These are phyloP conservation scores for Aspergillus leporis DNA, from an alignment of 495 filamentous ascomycete genomes.

Conservation along the genomic window DNA sequence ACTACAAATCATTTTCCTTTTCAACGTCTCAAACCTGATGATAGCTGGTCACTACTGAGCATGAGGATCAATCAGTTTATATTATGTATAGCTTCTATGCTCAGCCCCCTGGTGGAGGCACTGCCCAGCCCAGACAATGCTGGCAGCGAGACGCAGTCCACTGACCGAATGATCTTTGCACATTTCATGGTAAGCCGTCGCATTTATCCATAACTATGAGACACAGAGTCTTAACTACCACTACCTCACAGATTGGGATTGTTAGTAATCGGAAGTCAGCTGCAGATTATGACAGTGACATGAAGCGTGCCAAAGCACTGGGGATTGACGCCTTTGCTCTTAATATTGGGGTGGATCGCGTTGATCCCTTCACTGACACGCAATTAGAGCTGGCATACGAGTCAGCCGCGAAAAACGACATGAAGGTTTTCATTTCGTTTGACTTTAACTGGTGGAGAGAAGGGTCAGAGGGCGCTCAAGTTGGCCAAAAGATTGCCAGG, in stretches of 20 bases:
- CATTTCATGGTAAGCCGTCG: constrained; percentile 55
- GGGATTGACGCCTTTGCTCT: constrained; percentile 62
- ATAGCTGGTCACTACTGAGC: not conserved
- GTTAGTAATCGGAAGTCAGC: constrained; percentile 44
- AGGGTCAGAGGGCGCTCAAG: constrained; percentile 29
- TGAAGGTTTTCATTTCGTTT: constrained; percentile 61
- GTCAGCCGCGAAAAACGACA: constrained; percentile 54
- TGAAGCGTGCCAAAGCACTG: constrained; percentile 49
- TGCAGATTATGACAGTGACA: constrained; percentile 54
- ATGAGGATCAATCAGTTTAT: constrained; percentile 6
- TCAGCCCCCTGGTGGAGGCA: constrained; percentile 5
- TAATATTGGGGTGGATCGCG: constrained; percentile 53
- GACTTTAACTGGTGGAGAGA: constrained; percentile 54
- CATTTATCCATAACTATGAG: too few species aligned
- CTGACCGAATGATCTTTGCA: constrained; percentile 48
- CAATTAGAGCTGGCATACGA: constrained; percentile 56
- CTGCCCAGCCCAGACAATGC: constrained; percentile 1
- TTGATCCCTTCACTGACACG: constrained; percentile 46
- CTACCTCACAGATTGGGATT: constrained; percentile 48
- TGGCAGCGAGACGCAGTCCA: not conserved
- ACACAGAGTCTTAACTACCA: not conserved
- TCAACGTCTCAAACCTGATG: not conserved
- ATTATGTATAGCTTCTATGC: not conserved
- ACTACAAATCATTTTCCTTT: not conserved
- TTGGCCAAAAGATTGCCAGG: constrained; percentile 47